Conservation (phyloP, 2,329 filamentous ascomycete genomes). For the Colletotrichum horii region DNA sequence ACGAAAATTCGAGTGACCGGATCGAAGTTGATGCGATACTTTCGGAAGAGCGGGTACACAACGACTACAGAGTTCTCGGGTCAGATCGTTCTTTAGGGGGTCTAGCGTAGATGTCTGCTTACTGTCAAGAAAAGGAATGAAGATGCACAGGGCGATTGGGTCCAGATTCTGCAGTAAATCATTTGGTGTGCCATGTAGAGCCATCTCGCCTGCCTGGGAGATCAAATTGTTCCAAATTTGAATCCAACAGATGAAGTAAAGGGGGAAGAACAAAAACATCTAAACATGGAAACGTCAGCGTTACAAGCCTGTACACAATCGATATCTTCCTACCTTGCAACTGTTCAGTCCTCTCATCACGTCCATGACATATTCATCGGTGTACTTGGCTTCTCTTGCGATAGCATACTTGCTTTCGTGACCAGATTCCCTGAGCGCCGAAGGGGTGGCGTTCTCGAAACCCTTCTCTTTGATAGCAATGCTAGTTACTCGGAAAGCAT, state of each 20-base stretch:
- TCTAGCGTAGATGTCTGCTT: background rate
- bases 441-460: slow-evolving; percentile 13
- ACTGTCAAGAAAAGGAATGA: slow-evolving; percentile 32
- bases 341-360: slow-evolving; percentile 25
- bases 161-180: slow-evolving; percentile 33
- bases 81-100: background rate
- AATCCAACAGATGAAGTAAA: slow-evolving; percentile 43
- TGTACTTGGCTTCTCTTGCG: slow-evolving; percentile 26
- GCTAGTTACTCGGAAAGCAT: slow-evolving; percentile 22
- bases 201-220: slow-evolving; percentile 30
- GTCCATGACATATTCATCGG: slow-evolving; percentile 26
- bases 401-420: slow-evolving; percentile 25
- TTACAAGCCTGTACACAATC: background rate
- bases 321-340: slow-evolving; percentile 25
- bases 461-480: slow-evolving; percentile 26
- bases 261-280: slow-evolving; percentile 25
- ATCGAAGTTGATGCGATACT: slow-evolving; percentile 25
- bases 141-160: slow-evolving; percentile 29
- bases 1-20: slow-evolving; percentile 26
- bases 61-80: background rate
- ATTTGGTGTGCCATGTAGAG: slow-evolving; percentile 27
- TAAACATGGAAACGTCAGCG: background rate
- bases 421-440: slow-evolving; percentile 21
- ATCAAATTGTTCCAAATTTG: slow-evolving; percentile 39
- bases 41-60: slow-evolving; percentile 25